A percentile compares a stretch with the other conserved stretches of the same genome.
These are phyloP conservation scores for Aspergillus hortae DNA, from an alignment of 2,329 filamentous ascomycete genomes.

Conservation along the genomic window DNA sequence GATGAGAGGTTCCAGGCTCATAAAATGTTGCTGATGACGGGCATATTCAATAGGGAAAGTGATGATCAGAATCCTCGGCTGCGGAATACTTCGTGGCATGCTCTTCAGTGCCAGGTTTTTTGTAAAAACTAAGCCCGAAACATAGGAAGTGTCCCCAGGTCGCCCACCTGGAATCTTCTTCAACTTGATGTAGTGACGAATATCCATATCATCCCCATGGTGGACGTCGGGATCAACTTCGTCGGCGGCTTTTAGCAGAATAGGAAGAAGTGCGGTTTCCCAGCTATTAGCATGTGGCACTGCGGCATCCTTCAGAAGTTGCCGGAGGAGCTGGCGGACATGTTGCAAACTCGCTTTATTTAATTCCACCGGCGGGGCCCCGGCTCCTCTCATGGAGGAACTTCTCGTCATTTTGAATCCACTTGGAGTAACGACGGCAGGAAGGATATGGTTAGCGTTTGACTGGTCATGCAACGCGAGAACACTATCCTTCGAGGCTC, in stretches of 20 bases:
- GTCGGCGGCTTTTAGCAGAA: constrained; percentile 84
- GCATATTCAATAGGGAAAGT: constrained; percentile 96
- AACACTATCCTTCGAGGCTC: constrained; percentile 58
- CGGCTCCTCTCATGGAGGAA: constrained; percentile 74
- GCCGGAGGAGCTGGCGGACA: constrained; percentile 77
- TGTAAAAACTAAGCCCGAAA: constrained; percentile 93
- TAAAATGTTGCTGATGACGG: constrained; percentile 88
- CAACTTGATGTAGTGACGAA: constrained; percentile 93
- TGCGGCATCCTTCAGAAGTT: constrained; percentile 73
- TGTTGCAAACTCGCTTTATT: constrained; percentile 86
- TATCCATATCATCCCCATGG: constrained; percentile 90
- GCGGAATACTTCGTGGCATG: constrained; percentile 82
- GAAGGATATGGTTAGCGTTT: constrained; percentile 38
- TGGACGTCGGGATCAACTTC: constrained; percentile 93
- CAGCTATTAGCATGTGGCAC: constrained; percentile 73
- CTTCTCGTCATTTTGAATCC: constrained; percentile 65
- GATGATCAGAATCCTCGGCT: constrained; percentile 85
- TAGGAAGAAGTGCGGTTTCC: constrained; percentile 87
- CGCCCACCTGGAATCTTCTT: constrained; percentile 92
- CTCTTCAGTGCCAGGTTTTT: constrained; percentile 96
- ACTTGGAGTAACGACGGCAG: constrained; percentile 31
- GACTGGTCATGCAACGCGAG: constrained; percentile 31
- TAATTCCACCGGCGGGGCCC: constrained; percentile 73
- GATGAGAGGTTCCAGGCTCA: constrained; percentile 96
- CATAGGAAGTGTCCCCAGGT: constrained; percentile 89